These are phyloP conservation scores for Apiospora hydei DNA, from an alignment of 2,329 filamentous ascomycete genomes.

Conservation along the genomic window DNA sequence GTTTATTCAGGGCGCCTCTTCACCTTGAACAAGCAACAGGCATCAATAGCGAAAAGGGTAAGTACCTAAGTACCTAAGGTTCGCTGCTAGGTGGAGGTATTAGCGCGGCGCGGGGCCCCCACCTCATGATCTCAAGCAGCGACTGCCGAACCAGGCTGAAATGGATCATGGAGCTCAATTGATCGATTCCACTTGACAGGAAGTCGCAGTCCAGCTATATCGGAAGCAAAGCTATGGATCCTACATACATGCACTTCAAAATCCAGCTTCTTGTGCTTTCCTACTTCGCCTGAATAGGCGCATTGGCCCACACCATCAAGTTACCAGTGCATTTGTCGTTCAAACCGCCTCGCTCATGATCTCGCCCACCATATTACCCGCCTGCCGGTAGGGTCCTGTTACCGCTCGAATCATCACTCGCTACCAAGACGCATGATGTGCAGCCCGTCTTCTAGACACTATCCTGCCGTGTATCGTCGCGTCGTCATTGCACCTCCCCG, in stretches of 20 bases:
- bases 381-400: neutral
- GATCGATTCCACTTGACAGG: neutral
- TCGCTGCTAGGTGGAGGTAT: neutral
- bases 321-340: neutral
- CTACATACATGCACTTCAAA: neutral
- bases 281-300: neutral
- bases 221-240: neutral
- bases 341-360: neutral
- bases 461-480: neutral
- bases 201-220: neutral
- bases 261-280: neutral
- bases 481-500: neutral
- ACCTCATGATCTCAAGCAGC: neutral
- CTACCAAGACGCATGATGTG: neutral
- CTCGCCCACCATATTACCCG: conserved; percentile 2
- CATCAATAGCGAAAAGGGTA: neutral
- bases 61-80: no score
- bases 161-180: neutral
- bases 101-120: neutral
- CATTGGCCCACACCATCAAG: neutral
- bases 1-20: no score
- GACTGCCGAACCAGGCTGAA: neutral
- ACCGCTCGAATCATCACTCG: neutral
- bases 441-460: neutral
- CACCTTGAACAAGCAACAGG: no score